Evolutionary conservation across 768 basidiomycete species (phyloP).

Genomic region (Artomyces pyxidatus): DNA sequence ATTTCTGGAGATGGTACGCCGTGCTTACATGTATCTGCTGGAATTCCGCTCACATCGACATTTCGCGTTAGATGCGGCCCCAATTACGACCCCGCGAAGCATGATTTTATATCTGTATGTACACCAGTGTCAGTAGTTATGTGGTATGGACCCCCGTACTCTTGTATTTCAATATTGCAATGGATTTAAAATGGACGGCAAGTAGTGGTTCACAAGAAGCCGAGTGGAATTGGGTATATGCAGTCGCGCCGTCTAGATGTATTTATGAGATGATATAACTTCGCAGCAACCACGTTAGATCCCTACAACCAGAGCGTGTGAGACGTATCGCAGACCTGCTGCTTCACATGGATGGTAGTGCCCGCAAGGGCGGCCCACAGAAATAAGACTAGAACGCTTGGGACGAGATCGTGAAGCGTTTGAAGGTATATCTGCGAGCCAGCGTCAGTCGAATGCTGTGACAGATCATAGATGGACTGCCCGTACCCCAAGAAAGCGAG

Average conservation of each 20-base stretch:
- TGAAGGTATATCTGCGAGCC: slow-evolving; percentile 67
- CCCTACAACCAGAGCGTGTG: neutral
- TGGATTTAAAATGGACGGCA: no score
- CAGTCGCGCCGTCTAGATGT: no score
- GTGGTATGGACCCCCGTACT: neutral
- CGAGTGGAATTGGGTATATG: no score
- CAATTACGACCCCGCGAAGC: slow-evolving; percentile 3
- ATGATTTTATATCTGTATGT: neutral
- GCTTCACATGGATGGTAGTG: neutral
- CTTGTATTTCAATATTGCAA: neutral
- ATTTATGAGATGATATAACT: no score
- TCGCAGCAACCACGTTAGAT: no score
- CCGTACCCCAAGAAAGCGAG: slow-evolving; percentile 50
- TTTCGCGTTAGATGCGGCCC: slow-evolving; percentile 10
- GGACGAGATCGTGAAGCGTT: slow-evolving; percentile 61
- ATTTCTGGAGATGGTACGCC: slow-evolving; percentile 84
- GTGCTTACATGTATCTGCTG: neutral
- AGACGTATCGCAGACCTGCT: slow-evolving; percentile 12
- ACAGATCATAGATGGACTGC: neutral
- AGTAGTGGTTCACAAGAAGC: no score
- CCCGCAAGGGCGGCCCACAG: no score
- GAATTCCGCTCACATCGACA: neutral
- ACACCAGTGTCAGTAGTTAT: neutral
- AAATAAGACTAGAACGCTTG: no score
- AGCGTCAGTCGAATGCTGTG: neutral